These are phyloP conservation scores for Medakamo hakoo DNA, from an alignment of 139 green algal species.

Conservation along the genomic window DNA sequence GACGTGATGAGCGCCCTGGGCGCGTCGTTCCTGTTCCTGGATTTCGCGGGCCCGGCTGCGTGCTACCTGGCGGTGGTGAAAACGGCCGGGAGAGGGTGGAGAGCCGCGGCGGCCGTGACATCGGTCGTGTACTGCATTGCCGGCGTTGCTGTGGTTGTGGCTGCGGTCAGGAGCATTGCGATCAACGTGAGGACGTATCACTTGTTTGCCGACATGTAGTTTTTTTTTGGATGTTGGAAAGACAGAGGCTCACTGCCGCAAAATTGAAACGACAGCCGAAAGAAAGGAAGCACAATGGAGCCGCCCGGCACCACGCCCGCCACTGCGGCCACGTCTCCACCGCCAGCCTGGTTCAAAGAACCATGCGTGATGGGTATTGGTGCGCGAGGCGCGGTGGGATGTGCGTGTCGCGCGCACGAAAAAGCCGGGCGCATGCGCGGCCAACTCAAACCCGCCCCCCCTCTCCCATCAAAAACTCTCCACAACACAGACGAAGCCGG, in stretches of 20 bases:
- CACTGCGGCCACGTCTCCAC: not conserved
- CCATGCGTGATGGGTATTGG: conserved; percentile 51
- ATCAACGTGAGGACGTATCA: not conserved
- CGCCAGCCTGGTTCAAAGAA: conserved; percentile 23
- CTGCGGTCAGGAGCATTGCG: not conserved
- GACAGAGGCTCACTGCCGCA: no score
- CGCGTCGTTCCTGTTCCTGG: not conserved
- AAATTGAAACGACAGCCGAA: no score
- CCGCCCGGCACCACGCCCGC: not conserved
- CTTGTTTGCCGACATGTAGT: not conserved
- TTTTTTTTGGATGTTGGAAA: no score
- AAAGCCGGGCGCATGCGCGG: no score
- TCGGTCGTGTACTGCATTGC: not conserved
- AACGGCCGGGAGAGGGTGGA: not conserved
- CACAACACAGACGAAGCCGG: conserved; percentile 64
- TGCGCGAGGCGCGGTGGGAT: no score
- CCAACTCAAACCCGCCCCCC: no score
- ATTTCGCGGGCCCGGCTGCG: not conserved
- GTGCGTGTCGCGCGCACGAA: no score
- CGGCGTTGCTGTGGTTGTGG: not conserved
- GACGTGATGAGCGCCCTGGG: not conserved
- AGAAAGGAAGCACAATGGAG: no score
- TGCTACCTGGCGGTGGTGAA: no score
- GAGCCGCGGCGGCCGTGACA: not conserved
- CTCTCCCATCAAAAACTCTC: not conserved